Base-by-base conservation (phyloP, 1,284 basidiomycete genomes). In the Trichosporon sp. region DNA sequence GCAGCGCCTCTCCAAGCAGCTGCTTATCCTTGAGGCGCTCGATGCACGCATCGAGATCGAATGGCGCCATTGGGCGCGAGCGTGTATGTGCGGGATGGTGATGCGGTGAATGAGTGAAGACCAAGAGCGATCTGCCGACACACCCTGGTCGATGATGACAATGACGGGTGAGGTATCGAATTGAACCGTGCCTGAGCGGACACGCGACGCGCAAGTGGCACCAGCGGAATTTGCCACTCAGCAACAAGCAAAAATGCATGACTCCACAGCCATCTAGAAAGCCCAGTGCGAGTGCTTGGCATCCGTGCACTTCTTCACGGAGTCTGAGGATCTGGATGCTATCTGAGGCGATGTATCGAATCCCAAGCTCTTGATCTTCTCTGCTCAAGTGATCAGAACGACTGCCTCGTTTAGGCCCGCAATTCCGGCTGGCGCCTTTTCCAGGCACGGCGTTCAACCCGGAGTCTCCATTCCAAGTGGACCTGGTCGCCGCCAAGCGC, bases 21-120 rank as follows among this genome's bases (percentile, higher is more conserved):
- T 96, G 94, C 86, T 98, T 98, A 71, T 90, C 88, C 43, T 94
- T 89, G 70, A 97, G 87, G 79, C 94, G 92, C 79, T 92, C 88
- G 83, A 98, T 96, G 84, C 94, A 96, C 75, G 92, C 92, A 87
- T 96, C 94, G 82, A 96, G 91, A 87, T 96, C 92, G 87, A 96
- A 95, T 78, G 93, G 92, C 71, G 92, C 91, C 92, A 94, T 94
- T 35, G 59, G 54, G 32, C 59, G 32, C 59, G 7, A 37, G 26
- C 37, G 65, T 32, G 26, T 32, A 31, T 21, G 66, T 35, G 66
- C 31, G 43, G 40, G 46, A 8, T 54, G 51, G 40, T 32, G 11
- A n/a, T 63, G 31, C 3, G 65, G 65, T 51, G 31, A 51, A 66
- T 46, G 65, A 46, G 43, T 51, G 65, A 66, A 63, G 5, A 14